A percentile compares a stretch with the other conserved stretches of the same genome.
These are phyloP conservation scores for Saturnispora saitoi DNA, from an alignment of 805 yeast genomes.

Conservation along the genomic window DNA sequence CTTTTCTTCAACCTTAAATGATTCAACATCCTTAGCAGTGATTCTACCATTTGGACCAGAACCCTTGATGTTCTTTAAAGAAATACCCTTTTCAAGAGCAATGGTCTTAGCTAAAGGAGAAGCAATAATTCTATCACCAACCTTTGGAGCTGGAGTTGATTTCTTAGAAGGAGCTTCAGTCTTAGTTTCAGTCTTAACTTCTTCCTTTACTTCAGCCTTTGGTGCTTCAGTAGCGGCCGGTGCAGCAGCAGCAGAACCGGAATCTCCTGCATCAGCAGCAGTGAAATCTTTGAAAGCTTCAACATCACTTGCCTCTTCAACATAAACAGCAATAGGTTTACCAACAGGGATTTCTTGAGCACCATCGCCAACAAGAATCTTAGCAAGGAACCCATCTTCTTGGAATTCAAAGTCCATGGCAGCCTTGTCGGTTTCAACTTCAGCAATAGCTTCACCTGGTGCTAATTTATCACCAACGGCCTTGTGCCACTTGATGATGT, in stretches of 20 bases:
- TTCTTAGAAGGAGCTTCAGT: constrained; percentile 17
- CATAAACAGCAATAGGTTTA: constrained; percentile 94
- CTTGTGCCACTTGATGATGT: constrained; percentile 84
- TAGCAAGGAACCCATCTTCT: constrained; percentile 90
- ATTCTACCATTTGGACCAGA: constrained; percentile 96
- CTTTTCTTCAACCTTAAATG: constrained; percentile 25
- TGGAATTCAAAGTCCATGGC: constrained; percentile 97
- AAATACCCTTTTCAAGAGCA: constrained; percentile 86
- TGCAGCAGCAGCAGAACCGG: constrained; percentile 34
- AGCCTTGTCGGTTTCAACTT: constrained; percentile 96
- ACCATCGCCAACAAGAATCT: constrained; percentile 75
- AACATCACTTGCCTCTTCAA: constrained; percentile 77
- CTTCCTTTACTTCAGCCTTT: constrained; percentile 36
- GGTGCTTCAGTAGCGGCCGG: constrained; percentile 47
- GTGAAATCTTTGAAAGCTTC: constrained; percentile 83
- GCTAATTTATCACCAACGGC: constrained; percentile 76
- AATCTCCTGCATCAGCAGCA: constrained; percentile 65
- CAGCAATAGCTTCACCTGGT: constrained; percentile 94
- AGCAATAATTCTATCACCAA: constrained; percentile 71
- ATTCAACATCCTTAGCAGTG: constrained; percentile 80
- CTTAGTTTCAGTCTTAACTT: constrained; percentile 21
- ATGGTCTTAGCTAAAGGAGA: constrained; percentile 92
- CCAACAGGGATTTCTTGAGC: constrained; percentile 89
- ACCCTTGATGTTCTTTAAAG: constrained; percentile 78
- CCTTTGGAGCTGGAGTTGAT: constrained; percentile 27